A percentile compares a stretch with the other conserved stretches of the same genome.
These are phyloP conservation scores for Aspergillus ostianus DNA, from an alignment of 495 filamentous ascomycete species.

Conservation along the genomic window DNA sequence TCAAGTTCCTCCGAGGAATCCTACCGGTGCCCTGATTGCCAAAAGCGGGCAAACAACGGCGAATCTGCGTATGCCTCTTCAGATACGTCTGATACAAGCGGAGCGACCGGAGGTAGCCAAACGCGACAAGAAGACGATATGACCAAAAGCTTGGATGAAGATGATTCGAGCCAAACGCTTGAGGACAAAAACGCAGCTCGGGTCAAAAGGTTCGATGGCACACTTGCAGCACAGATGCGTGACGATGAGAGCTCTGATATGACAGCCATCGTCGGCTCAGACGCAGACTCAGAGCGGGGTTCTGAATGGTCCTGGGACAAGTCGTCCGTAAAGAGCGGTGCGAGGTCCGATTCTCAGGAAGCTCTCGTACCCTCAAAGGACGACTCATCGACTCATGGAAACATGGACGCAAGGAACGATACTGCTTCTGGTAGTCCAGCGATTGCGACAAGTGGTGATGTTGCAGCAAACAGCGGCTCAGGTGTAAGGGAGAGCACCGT, in stretches of 20 bases:
- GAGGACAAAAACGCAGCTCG: constrained; percentile 1
- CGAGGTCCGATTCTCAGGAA: constrained; percentile 27
- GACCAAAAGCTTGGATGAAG: neutral
- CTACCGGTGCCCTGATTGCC: constrained; percentile 25
- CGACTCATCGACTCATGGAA: constrained; percentile 27
- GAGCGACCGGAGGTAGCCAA: constrained; percentile 13
- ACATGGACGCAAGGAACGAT: constrained; percentile 28
- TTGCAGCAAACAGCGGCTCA: neutral
- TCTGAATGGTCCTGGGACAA: constrained; percentile 25
- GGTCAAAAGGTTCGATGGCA: constrained; percentile 19
- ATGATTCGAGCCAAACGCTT: neutral
- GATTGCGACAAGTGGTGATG: neutral
- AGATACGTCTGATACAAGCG: constrained; percentile 10
- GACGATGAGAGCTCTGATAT: constrained; percentile 36
- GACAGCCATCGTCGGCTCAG: constrained; percentile 38
- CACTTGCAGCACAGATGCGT: constrained; percentile 17
- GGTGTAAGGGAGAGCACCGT: neutral
- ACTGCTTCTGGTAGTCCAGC: constrained; percentile 21
- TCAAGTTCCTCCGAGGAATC: constrained; percentile 19
- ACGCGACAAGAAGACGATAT: constrained; percentile 8
- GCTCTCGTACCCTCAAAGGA: constrained; percentile 24
- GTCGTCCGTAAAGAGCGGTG: constrained; percentile 18
- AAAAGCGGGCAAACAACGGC: constrained; percentile 24
- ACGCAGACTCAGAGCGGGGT: constrained; percentile 29
- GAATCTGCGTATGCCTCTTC: constrained; percentile 18